Evolutionary conservation across 2,329 filamentous ascomycete species (phyloP).

Genomic region (Nemania sp.): DNA sequence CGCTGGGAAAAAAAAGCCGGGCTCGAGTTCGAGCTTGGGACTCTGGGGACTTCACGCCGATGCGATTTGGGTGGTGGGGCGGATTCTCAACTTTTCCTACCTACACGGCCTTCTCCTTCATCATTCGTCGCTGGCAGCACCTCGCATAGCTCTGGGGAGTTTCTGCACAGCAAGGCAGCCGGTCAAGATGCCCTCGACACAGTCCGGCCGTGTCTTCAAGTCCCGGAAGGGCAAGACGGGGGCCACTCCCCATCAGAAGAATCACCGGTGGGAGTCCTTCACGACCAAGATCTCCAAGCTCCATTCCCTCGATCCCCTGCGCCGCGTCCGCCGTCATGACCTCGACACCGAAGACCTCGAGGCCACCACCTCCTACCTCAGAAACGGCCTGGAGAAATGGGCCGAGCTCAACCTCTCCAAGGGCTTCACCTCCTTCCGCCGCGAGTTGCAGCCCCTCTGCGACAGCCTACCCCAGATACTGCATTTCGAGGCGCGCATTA

Average conservation of each 20-base stretch:
- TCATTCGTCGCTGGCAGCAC: slow-evolving; percentile 8
- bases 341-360: slow-evolving; percentile 79
- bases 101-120: neutral
- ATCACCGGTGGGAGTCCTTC: slow-evolving; percentile 91
- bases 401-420: slow-evolving; percentile 86
- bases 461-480: slow-evolving; percentile 92
- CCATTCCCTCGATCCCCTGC: slow-evolving; percentile 87
- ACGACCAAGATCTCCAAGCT: slow-evolving; percentile 87
- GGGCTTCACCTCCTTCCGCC: slow-evolving; percentile 76
- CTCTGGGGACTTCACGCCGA: slow-evolving; percentile 11
- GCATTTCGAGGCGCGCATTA: slow-evolving; percentile 85
- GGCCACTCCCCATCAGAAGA: slow-evolving; percentile 75
- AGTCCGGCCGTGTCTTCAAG: slow-evolving; percentile 70
- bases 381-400: slow-evolving; percentile 84
- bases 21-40: slow-evolving; percentile 1
- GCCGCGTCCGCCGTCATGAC: slow-evolving; percentile 82
- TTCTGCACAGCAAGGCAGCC: slow-evolving; percentile 33
- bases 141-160: slow-evolving; percentile 15
- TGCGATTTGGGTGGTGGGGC: slow-evolving; percentile 33
- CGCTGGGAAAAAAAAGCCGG: slow-evolving; percentile 37
- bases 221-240: slow-evolving; percentile 67
- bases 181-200: slow-evolving; percentile 63
- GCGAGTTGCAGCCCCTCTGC: slow-evolving; percentile 75
- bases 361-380: slow-evolving; percentile 83
- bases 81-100: neutral